phyloP scores from a whole-genome alignment of 2,329 filamentous ascomycete genomes.

The Colletotrichum liaoningense region DNA sequence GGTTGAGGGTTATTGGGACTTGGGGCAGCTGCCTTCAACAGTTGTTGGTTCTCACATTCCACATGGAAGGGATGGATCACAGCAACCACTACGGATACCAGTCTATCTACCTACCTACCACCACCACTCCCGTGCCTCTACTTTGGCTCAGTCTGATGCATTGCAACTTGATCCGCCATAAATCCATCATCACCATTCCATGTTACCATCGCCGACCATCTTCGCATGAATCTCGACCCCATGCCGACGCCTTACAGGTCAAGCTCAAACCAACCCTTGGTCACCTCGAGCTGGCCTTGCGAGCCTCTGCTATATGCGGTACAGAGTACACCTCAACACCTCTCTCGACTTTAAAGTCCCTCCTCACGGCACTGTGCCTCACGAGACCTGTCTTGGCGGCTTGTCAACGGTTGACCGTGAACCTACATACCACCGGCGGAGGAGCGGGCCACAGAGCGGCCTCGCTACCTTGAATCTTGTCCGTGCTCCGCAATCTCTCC shows the following conservation, averaged over 20 bases:
- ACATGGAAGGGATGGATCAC: neutral
- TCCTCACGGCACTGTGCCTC: neutral
- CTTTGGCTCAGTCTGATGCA: constrained; percentile 8
- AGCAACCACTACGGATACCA: too few species aligned
- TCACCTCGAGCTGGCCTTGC: constrained; percentile 16
- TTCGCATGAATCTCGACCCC: constrained; percentile 3
- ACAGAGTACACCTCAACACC: neutral
- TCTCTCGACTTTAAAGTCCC: neutral
- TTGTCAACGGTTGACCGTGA: neutral
- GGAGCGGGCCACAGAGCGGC: constrained; percentile 18
- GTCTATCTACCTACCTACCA: too few species aligned
- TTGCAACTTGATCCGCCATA: neutral
- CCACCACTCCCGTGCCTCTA: neutral
- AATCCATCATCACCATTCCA: neutral
- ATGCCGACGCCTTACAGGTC: constrained; percentile 8
- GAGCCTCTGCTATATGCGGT: constrained; percentile 25
- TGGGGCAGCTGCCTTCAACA: neutral
- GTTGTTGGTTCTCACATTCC: neutral
- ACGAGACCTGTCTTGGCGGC: neutral
- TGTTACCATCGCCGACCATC: constrained; percentile 3
- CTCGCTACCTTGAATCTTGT: constrained; percentile 7
- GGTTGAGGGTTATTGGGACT: neutral
- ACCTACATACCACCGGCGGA: neutral
- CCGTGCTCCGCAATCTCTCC: constrained; percentile 21
- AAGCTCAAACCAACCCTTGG: neutral